phyloP scores from a whole-genome alignment of 1,139 yeast species.

The Debaryomyces coudertii region DNA sequence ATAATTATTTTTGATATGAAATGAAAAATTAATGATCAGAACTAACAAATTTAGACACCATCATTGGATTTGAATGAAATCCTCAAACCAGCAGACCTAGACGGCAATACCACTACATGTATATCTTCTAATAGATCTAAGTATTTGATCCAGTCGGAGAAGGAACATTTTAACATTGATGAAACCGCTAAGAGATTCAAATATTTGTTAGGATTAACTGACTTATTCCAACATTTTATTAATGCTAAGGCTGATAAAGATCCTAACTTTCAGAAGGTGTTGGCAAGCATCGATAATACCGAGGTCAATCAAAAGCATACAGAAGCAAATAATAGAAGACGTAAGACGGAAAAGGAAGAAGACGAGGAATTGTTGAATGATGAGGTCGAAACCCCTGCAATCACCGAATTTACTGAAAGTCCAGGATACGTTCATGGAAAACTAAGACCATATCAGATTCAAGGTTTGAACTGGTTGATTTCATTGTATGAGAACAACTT shows the following conservation, averaged over 20 bases:
- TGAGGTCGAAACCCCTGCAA: slow-evolving; percentile 46
- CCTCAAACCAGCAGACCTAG: slow-evolving; percentile 12
- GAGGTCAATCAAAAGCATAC: slow-evolving; percentile 20
- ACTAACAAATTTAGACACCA: slow-evolving; percentile 19
- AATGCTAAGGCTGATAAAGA: slow-evolving; percentile 67
- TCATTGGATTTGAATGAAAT: slow-evolving; percentile 24
- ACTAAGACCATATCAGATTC: slow-evolving; percentile 83
- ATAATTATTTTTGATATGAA: neutral
- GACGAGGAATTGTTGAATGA: slow-evolving; percentile 66
- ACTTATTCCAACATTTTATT: slow-evolving; percentile 69
- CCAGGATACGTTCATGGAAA: slow-evolving; percentile 67
- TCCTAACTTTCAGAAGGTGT: slow-evolving; percentile 54
- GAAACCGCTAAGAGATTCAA: slow-evolving; percentile 65
- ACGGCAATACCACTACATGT: slow-evolving; percentile 18
- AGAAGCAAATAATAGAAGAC: slow-evolving; percentile 38
- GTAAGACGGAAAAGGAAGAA: slow-evolving; percentile 71
- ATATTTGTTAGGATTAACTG: slow-evolving; percentile 67
- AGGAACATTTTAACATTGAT: slow-evolving; percentile 50
- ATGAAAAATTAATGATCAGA: slow-evolving; percentile 1
- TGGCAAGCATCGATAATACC: slow-evolving; percentile 43
- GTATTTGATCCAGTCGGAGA: slow-evolving; percentile 54
- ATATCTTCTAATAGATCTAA: slow-evolving; percentile 22
- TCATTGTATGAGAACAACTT: slow-evolving; percentile 80
- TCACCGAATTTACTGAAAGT: slow-evolving; percentile 63
- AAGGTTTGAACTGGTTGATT: slow-evolving; percentile 91